These are phyloP conservation scores for Aspergillus homomorphus DNA, from an alignment of 495 filamentous ascomycete genomes.

Conservation along the genomic window DNA sequence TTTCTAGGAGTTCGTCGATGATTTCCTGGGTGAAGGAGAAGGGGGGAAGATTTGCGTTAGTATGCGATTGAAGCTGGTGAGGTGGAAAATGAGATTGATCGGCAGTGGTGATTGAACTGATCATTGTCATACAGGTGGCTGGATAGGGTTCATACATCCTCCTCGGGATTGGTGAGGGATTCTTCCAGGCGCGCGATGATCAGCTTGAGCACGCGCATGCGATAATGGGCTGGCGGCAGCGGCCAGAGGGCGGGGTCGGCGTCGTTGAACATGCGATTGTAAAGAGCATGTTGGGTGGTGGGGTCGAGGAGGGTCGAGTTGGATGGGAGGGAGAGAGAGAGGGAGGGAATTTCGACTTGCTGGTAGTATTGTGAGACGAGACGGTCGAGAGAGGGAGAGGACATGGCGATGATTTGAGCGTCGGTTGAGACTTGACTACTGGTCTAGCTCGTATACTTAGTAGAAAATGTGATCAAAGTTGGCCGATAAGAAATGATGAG, in stretches of 20 bases:
- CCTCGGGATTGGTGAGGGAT: constrained; percentile 69
- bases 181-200: constrained; percentile 63
- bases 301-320: constrained; percentile 48
- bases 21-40: constrained; percentile 56
- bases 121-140: constrained; percentile 9
- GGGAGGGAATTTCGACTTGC: constrained; percentile 51
- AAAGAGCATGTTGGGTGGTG: constrained; percentile 59
- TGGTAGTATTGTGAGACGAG: constrained; percentile 59
- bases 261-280: constrained; percentile 60
- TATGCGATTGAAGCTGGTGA: constrained; percentile 1
- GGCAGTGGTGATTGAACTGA: constrained; percentile 4
- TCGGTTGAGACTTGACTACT: too few species aligned
- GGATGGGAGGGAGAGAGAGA: constrained; percentile 53
- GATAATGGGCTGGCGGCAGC: constrained; percentile 64
- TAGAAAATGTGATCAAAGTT: not conserved
- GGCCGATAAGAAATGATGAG: not conserved
- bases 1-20: constrained; percentile 65
- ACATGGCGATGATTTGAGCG: constrained; percentile 7
- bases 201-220: constrained; percentile 67
- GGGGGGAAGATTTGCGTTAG: too few species aligned
- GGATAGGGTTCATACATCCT: constrained; percentile 67
- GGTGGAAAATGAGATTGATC: constrained; percentile 1
- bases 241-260: constrained; percentile 46
- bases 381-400: constrained; percentile 29
- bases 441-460: too few species aligned